A percentile compares a stretch with the other conserved stretches of the same genome.
phyloP scores from a whole-genome alignment of 2,329 filamentous ascomycete species.

The Alternaria panax region DNA sequence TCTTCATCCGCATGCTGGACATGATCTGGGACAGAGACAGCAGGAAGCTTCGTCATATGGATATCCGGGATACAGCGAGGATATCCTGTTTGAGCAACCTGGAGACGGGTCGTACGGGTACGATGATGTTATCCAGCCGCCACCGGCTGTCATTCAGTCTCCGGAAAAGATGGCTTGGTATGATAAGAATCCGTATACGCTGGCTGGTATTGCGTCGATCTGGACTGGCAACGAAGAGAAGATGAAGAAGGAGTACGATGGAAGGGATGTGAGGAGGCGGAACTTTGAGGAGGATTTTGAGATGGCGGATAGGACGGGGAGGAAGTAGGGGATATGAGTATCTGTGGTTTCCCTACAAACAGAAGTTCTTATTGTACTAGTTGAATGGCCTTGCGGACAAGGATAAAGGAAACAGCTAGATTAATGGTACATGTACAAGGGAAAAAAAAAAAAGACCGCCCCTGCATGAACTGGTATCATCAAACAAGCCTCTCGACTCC shows the following conservation, averaged over 20 bases:
- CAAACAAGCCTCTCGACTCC: background rate
- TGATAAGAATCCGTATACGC: slow-evolving; percentile 7
- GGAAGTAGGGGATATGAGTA: background rate
- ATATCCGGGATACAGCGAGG: background rate
- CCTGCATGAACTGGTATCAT: slow-evolving; percentile 1
- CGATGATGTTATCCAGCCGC: background rate
- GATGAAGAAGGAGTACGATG: slow-evolving; percentile 1
- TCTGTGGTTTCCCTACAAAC: background rate
- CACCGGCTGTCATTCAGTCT: background rate
- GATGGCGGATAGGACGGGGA: background rate
- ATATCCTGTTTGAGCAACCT: background rate
- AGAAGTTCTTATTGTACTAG: background rate
- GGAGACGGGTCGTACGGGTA: background rate
- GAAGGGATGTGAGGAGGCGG: background rate
- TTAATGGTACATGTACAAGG: background rate
- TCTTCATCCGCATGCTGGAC: background rate
- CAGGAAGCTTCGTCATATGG: background rate
- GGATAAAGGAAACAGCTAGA: background rate
- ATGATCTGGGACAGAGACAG: background rate
- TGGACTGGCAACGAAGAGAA: background rate
- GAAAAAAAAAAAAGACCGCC: background rate
- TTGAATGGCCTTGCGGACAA: background rate
- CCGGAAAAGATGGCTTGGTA: background rate
- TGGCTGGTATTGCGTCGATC: slow-evolving; percentile 6
- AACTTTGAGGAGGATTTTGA: slow-evolving; percentile 5